Evolutionary conservation across 352 stramenopile genomes (phyloP), one percentile per base, ranked within the genome.

Genomic region (Poterioochromonas sp.): DNA sequence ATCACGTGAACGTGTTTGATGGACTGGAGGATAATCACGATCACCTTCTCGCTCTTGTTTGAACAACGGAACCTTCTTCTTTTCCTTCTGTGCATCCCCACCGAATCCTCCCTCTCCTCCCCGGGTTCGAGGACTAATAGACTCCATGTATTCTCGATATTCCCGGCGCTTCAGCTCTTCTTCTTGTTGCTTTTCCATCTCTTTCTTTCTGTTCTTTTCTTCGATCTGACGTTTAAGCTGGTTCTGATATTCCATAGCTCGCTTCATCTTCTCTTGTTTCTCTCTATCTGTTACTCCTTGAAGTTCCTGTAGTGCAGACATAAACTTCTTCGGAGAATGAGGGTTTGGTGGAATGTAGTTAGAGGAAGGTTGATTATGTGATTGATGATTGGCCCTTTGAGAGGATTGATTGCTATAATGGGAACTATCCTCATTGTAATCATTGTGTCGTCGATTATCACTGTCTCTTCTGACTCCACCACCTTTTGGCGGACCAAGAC

Each of bases 61-160:
- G 15, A 58, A 58, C 47, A 15, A 15, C 47, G 47, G 47, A 58
- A 58, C 26, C 15, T 26, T 26, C 15, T 26, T 26, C 26, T 58
- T 58, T 29, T 44, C 5, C 1, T 71, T 40, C 11, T 1, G 34
- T 3, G 18, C 29, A 71, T 41, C 20, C 39, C 15, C 3, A 41
- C 32, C 62, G n/a, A n/a, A 5, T 40, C 2, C 34, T n/a, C 5
- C 32, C 41, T 53, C 12, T 29, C 40, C 40, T 35, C 8, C 12
- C 5, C 41, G 20, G 18, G 37, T 12, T 39, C 1, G 40, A 58
- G 65, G 5, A 32, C 8, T 15, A 44, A n/a, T 11, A 71, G 8
- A 41, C 8, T 12, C 2, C 65, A 74, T 54, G 40, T 74, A 74
- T 35, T 74, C 65, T n/a, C 53, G 34, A 74, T 58, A 54, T 74